phyloP scores from a whole-genome alignment of 2,329 filamentous ascomycete genomes.

The Phaeophleospora eucalypticola region DNA sequence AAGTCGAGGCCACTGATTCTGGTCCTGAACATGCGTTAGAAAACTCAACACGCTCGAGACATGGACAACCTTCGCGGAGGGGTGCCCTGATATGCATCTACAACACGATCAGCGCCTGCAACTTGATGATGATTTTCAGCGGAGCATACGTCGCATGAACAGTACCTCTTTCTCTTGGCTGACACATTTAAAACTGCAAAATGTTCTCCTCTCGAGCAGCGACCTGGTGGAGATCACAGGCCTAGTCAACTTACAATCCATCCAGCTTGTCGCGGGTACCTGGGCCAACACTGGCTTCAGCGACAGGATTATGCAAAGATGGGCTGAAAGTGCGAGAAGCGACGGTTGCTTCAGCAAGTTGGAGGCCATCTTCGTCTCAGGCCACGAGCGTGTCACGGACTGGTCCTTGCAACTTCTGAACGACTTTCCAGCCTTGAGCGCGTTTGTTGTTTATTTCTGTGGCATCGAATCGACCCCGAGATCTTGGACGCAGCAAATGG shows the following conservation, averaged over 20 bases:
- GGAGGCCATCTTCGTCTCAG: conserved; percentile 16
- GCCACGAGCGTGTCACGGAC: conserved; percentile 8
- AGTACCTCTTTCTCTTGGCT: conserved; percentile 16
- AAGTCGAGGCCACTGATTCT: too few relatives aligned
- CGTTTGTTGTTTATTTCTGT: conserved; percentile 12
- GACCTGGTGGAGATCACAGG: conserved; percentile 13
- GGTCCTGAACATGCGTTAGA: conserved; percentile 1
- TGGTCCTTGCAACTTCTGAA: conserved; percentile 16
- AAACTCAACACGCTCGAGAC: conserved; percentile 6
- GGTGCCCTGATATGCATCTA: background rate
- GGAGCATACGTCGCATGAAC: background rate
- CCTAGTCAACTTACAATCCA: conserved; percentile 14
- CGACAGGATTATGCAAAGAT: conserved; percentile 20
- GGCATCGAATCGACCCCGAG: background rate
- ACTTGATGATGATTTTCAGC: background rate
- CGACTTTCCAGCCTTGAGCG: conserved; percentile 16
- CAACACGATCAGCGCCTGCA: background rate
- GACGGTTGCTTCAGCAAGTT: conserved; percentile 17
- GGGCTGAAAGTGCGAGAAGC: conserved; percentile 18
- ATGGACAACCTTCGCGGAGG: conserved; percentile 12
- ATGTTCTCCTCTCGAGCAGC: background rate
- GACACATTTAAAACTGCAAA: conserved; percentile 15
- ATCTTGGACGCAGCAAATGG: background rate
- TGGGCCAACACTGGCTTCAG: conserved; percentile 3
- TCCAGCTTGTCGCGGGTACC: conserved; percentile 10